Evolutionary conservation across 192 early-diverging fungal genomes (phyloP).

Genomic region (Phlyctochytrium planicorne): DNA sequence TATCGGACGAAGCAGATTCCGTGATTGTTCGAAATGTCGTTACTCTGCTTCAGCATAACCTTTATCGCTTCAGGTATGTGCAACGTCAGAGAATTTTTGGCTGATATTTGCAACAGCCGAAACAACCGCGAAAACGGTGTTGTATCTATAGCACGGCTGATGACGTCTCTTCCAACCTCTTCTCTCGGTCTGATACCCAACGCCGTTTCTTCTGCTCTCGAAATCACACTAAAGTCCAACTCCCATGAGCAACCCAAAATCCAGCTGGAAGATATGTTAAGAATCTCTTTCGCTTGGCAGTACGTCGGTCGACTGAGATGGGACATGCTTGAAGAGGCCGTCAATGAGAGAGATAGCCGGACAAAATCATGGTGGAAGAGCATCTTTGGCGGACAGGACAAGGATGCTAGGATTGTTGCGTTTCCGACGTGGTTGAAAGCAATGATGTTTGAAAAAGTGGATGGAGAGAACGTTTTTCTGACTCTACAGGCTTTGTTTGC

Average conservation of each 20-base stretch:
- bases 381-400: background rate
- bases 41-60: background rate
- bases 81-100: background rate
- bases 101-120: background rate
- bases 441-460: too few relatives aligned
- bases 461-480: too few relatives aligned
- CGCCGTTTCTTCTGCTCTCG: too few relatives aligned
- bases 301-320: background rate
- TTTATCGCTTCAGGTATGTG: background rate
- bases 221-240: too few relatives aligned
- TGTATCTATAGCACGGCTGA: background rate
- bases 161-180: background rate
- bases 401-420: too few relatives aligned
- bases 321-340: background rate
- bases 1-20: background rate
- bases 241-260: too few relatives aligned
- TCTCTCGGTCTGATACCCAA: too few relatives aligned
- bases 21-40: background rate
- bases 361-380: background rate
- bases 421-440: too few relatives aligned
- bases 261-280: too few relatives aligned
- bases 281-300: background rate
- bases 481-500: too few relatives aligned
- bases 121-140: background rate
- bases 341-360: background rate